A percentile compares a stretch with the other conserved stretches of the same genome.
phyloP scores from a whole-genome alignment of 805 yeast species.

The Wickerhamomyces xylosicus region DNA sequence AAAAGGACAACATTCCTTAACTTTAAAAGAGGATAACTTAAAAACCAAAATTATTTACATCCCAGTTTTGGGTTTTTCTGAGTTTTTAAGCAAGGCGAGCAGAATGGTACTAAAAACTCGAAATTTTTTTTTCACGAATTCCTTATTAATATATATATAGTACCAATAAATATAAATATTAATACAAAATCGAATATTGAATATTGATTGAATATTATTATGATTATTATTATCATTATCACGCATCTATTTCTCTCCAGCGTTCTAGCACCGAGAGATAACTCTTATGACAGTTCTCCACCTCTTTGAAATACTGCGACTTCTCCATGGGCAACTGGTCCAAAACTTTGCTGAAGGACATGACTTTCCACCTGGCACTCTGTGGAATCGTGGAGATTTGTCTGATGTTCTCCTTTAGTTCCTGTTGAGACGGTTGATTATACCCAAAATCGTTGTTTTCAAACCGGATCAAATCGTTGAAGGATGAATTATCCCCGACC shows the following conservation, averaged over 20 bases:
- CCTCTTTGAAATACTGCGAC: background rate
- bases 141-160: too few relatives aligned
- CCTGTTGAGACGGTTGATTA: background rate
- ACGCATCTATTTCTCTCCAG: background rate
- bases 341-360: background rate
- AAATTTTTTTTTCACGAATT: too few relatives aligned
- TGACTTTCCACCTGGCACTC: background rate
- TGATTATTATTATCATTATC: too few relatives aligned
- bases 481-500: background rate
- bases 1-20: too few relatives aligned
- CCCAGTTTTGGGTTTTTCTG: too few relatives aligned
- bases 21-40: too few relatives aligned
- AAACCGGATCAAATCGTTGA: background rate
- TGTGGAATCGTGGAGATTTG: background rate
- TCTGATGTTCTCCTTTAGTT: background rate
- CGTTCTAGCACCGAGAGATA: background rate
- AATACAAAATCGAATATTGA: too few relatives aligned
- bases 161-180: too few relatives aligned
- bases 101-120: too few relatives aligned
- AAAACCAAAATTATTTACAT: too few relatives aligned
- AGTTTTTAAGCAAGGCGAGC: too few relatives aligned
- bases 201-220: too few relatives aligned
- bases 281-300: background rate
- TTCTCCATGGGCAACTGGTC: background rate
- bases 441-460: background rate